These are phyloP conservation scores for Grigorovia yakushimaensis DNA, from an alignment of 805 yeast genomes.

Conservation along the genomic window DNA sequence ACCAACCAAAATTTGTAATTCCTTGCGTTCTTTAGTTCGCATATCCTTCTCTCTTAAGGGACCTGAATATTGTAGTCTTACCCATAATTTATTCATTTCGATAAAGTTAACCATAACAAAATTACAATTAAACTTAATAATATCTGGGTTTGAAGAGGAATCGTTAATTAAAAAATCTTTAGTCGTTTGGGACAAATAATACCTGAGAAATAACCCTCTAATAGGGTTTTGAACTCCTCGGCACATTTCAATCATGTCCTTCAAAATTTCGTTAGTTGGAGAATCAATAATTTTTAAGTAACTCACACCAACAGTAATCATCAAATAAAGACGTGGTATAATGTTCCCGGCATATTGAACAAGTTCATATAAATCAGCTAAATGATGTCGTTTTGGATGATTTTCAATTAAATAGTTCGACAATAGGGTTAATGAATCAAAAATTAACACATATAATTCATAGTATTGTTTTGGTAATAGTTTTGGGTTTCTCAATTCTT, in stretches of 20 bases:
- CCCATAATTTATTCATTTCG: conserved; percentile 98
- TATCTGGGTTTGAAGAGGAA: not conserved
- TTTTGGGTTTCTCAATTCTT: conserved; percentile 66
- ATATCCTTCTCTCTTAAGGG: conserved; percentile 72
- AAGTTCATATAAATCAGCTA: conserved; percentile 85
- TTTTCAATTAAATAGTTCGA: conserved; percentile 54
- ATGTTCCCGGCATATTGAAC: conserved; percentile 94
- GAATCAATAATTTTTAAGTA: conserved; percentile 61
- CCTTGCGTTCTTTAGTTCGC: conserved; percentile 72
- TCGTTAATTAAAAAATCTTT: conserved; percentile 35
- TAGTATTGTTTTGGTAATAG: conserved; percentile 87
- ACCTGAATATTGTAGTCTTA: conserved; percentile 90
- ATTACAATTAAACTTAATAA: conserved; percentile 35
- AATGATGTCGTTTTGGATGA: conserved; percentile 56
- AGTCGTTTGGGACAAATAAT: conserved; percentile 77
- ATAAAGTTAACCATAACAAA: conserved; percentile 80
- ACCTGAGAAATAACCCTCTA: conserved; percentile 81
- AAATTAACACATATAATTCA: conserved; percentile 75
- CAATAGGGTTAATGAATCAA: conserved; percentile 68
- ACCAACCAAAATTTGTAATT: conserved; percentile 85
- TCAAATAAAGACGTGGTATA: conserved; percentile 81
- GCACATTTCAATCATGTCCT: conserved; percentile 96
- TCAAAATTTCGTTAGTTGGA: conserved; percentile 67
- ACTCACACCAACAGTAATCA: conserved; percentile 92
- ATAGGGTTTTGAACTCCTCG: conserved; percentile 94